Evolutionary conservation across 345 rosid species (phyloP), one percentile per base, ranked within the genome.

Genomic region (Citrus medica): DNA sequence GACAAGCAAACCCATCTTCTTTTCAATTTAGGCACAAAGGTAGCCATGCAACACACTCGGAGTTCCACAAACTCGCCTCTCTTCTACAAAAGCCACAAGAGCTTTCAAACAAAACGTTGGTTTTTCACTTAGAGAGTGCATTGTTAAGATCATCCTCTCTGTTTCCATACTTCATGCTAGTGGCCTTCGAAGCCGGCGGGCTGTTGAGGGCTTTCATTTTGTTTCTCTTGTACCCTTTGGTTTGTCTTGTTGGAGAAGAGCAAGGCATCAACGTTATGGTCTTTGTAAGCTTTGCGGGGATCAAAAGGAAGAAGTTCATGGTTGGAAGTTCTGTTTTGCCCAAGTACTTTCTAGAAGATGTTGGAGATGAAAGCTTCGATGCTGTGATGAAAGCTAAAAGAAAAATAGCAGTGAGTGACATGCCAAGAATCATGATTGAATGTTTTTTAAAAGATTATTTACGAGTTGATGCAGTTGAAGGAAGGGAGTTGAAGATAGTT

Each of bases 121-220:
- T 89, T 70, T 88, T 89, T 61, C 81, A 92, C 76, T 59, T 87
- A 3, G 94, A 90, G 82, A 87, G 86, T 37, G 82, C 89, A 17
- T 64, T 89, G 16, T 74, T 86, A 70, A 91, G 80, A 74, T 87
- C 93, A 61, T 48, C 82, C 46, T 86, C 88, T 5, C 38, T 73
- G 21, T 92, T 92, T 38, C 88, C 97, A 48, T 89, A 87, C 84
- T 88, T 91, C 90, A 87, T 91, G 90, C 82, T 87, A 22, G 94
- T 92, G 19, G 90, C 93, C 28, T 91, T 89, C 37, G 93, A 92
- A 85, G 90, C 87, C 1, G 92, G 92, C 38, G 89, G 91, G 65
- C 71, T 82, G 0, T n/a, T 88, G 17, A 85, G 94, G 69, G 89
- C 92, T 28, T 76, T 88, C 35, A 2, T 83, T 5, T 80, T 92